phyloP scores from a whole-genome alignment of 116 monocot genomes.

The Phalaenopsis hybrid region DNA sequence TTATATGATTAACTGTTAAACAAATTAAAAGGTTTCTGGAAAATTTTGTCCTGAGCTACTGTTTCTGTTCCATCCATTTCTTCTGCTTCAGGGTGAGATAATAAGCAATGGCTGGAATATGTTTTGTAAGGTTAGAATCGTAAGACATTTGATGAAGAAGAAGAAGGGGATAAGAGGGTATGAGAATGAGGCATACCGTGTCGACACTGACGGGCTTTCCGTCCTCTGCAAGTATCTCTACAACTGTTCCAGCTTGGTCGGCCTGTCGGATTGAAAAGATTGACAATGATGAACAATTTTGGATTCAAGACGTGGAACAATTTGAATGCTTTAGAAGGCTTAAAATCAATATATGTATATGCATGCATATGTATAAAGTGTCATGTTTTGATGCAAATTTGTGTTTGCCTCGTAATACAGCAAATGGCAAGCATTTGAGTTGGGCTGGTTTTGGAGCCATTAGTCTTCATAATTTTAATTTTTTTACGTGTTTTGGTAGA shows the following conservation, averaged over 20 bases:
- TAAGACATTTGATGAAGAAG: not conserved
- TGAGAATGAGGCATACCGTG: conserved; percentile 25
- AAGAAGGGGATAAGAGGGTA: not conserved
- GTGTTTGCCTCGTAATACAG: no score
- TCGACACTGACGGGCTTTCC: conserved; percentile 67
- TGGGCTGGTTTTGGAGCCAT: no score
- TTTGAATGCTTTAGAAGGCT: not conserved
- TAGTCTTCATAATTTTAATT: no score
- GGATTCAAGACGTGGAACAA: not conserved
- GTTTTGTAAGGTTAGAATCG: not conserved
- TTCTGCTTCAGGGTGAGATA: conserved; percentile 54
- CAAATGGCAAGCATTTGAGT: no score
- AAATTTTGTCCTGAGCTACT: not conserved
- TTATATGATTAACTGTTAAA: not conserved
- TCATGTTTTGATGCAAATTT: no score
- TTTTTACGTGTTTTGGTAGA: no score
- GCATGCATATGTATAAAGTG: no score
- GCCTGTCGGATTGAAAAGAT: conserved; percentile 27
- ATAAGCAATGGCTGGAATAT: conserved; percentile 63
- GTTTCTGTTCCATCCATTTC: no score
- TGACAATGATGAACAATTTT: not conserved
- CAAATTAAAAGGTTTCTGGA: not conserved
- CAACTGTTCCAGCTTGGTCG: conserved; percentile 62
- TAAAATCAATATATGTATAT: no score
- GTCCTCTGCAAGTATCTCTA: conserved; percentile 64